Base-by-base conservation (phyloP, 371 early-diverging fungal genomes). In the Saksenaea oblongispora region DNA sequence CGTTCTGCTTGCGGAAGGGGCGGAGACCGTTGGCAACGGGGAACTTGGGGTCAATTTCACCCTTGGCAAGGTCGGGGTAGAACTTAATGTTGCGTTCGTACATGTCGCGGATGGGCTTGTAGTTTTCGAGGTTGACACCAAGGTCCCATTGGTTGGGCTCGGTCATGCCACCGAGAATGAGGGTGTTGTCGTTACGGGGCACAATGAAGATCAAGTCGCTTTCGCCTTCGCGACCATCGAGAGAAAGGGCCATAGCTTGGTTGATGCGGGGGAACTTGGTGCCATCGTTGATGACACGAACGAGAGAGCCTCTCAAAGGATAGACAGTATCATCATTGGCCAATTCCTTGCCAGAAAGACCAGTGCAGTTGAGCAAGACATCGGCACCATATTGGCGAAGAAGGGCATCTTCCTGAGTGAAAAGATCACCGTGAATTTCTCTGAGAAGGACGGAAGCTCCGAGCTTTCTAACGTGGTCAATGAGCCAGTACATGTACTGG, bases 281-380 rank as follows among this genome's bases (percentile, higher is more conserved):
- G 1, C 51, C 51, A 24, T 47, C 51, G 51, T 47, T 47, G 51
- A 47, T 47, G 11, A 47, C 51, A 22, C 51, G 51, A 22, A 47
- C 51, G 22, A 47, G 51, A 47, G 51, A 47, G 24, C 51, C 51
- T 47, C 51, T 17, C 8, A 47, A 22, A 22, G 51, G 51, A 22
- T 47, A 47, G 51, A 47, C 51, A 22, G 51, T 47, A 22, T 47
- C 51, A 22, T 47, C 51, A 9, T 17, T 22, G 11, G 51, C 51
- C 51, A 47, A 47, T 47, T 47, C 51, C 51, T 47, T 47, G 22
- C 51, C 24, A 11, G 51, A 17, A 7, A 47, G 24, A 22, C 51
- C 51, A 47, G 51, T 47, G 51, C 51, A 47, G 51, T 47, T 47
- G 51, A 47, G 51, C 51, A 47, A 47, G 51, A 47, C 51, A 47